A percentile compares a stretch with the other conserved stretches of the same genome.
These are phyloP conservation scores for Wickerhamiella sorbophila DNA, from an alignment of 805 yeast genomes.

Conservation along the genomic window DNA sequence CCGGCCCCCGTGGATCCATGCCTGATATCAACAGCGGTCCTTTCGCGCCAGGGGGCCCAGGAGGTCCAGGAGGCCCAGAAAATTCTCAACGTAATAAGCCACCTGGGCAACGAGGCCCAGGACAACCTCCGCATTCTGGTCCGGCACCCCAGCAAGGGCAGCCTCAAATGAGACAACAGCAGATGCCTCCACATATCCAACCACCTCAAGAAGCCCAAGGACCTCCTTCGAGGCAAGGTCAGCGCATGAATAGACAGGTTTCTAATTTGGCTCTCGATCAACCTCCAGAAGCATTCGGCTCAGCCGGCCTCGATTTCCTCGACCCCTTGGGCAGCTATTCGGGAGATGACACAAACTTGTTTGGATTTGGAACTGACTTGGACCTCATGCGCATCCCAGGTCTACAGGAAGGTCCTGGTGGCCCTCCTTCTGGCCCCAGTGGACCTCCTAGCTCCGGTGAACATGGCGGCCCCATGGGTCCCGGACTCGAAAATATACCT, in stretches of 20 bases:
- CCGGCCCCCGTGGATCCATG: no score
- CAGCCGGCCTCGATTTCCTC: not conserved
- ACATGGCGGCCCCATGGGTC: slow-evolving; percentile 1
- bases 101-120: not conserved
- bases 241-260: not conserved
- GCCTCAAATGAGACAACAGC: no score
- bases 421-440: slow-evolving; percentile 3
- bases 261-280: slow-evolving; percentile 1
- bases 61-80: slow-evolving; percentile 1
- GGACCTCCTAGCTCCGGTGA: slow-evolving; percentile 7
- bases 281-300: not conserved
- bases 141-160: not conserved
- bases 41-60: not conserved
- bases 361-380: not conserved
- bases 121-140: not conserved
- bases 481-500: not conserved
- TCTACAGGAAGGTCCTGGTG: not conserved
- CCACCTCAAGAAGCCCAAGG: not conserved
- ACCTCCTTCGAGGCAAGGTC: not conserved
- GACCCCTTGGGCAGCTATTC: not conserved
- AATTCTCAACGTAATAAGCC: not conserved
- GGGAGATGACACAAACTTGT: not conserved
- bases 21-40: not conserved
- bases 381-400: not conserved
- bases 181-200: not conserved